Evolutionary conservation across 768 basidiomycete species (phyloP).

Genomic region (Tubosaeta brunneosetosa): DNA sequence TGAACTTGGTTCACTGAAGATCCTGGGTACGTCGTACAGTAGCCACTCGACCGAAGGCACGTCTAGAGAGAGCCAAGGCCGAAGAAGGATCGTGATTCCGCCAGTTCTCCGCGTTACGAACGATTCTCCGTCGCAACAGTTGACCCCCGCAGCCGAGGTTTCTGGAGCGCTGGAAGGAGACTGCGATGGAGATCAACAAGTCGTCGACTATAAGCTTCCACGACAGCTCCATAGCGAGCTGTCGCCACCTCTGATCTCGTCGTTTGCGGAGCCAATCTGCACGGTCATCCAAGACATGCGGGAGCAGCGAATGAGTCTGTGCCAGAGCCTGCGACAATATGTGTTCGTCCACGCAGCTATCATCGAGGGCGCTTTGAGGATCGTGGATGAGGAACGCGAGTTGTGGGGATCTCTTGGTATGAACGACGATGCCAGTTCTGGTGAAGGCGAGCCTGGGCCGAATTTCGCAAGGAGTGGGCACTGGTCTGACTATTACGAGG

Average conservation of each 20-base stretch:
- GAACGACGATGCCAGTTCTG: slow-evolving; percentile 20
- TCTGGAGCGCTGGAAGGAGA: slow-evolving; percentile 6
- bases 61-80: background rate
- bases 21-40: background rate
- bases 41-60: background rate
- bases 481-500: slow-evolving; percentile 16
- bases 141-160: background rate
- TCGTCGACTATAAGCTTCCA: slow-evolving; percentile 59
- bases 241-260: slow-evolving; percentile 57
- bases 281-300: slow-evolving; percentile 89
- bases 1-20: background rate
- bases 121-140: background rate
- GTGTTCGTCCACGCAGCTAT: slow-evolving; percentile 88
- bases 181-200: slow-evolving; percentile 8
- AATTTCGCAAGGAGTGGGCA: slow-evolving; percentile 10
- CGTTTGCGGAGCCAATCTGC: slow-evolving; percentile 72
- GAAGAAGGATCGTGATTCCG: background rate
- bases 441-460: slow-evolving; percentile 8
- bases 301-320: slow-evolving; percentile 93
- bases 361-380: slow-evolving; percentile 72
- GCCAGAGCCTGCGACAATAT: slow-evolving; percentile 92
- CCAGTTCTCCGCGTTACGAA: background rate
- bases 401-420: slow-evolving; percentile 24
- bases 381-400: slow-evolving; percentile 68
- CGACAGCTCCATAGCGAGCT: slow-evolving; percentile 49